These are phyloP conservation scores for Penicillium janthinellum DNA, from an alignment of 2,329 filamentous ascomycete species.

Conservation along the genomic window DNA sequence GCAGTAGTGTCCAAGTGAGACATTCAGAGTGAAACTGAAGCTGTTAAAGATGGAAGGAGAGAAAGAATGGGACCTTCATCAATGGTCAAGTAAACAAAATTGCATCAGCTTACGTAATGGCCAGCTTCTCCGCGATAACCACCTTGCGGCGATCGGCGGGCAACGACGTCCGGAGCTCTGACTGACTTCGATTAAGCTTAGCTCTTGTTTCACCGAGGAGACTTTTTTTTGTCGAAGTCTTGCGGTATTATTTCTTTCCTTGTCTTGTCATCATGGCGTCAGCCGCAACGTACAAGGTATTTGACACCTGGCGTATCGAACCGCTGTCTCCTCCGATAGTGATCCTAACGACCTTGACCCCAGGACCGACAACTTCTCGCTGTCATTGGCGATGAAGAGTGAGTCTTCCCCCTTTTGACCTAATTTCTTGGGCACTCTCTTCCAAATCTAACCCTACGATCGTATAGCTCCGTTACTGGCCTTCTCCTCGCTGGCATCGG, in stretches of 20 bases:
- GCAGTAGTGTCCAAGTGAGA: background rate
- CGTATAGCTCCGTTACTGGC: slow-evolving; percentile 85
- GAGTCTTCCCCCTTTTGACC: slow-evolving; percentile 4
- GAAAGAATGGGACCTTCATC: background rate
- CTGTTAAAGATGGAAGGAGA: slow-evolving; percentile 5
- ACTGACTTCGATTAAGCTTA: slow-evolving; percentile 5
- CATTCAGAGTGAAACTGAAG: slow-evolving; percentile 14
- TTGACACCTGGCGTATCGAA: slow-evolving; percentile 14
- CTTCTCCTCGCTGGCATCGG: slow-evolving; percentile 93
- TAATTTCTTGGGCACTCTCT: background rate
- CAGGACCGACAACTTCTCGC: slow-evolving; percentile 92
- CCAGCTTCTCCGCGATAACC: slow-evolving; percentile 24
- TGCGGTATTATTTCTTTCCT: background rate
- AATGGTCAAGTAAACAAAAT: slow-evolving; percentile 14
- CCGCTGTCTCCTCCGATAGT: slow-evolving; percentile 47
- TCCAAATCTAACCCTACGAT: slow-evolving; percentile 20
- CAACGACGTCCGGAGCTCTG: slow-evolving; percentile 7
- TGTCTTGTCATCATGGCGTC: slow-evolving; percentile 56
- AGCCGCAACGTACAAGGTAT: slow-evolving; percentile 58
- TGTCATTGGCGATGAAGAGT: slow-evolving; percentile 93
- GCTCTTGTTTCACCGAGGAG: slow-evolving; percentile 1
- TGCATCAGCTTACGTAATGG: slow-evolving; percentile 27
- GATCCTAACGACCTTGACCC: slow-evolving; percentile 18
- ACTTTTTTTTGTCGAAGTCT: background rate
- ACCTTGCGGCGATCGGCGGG: slow-evolving; percentile 18